Evolutionary conservation across 75 land plant genomes (phyloP).

Genomic region (Pseudotsuga menziesii): DNA sequence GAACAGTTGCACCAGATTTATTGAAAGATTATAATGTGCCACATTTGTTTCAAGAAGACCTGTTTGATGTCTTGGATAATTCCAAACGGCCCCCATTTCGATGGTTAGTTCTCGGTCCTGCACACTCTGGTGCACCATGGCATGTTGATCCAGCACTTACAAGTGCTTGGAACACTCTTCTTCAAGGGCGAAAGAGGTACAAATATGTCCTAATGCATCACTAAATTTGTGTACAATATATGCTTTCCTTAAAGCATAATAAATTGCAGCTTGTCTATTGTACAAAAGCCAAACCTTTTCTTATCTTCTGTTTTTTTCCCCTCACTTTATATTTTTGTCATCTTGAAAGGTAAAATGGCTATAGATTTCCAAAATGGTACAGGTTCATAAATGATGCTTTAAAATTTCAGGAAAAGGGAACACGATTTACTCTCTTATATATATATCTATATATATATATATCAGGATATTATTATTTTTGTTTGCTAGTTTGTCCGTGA

Average conservation of each 20-base stretch:
- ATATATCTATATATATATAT: too few species aligned
- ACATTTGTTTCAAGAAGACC: conserved; percentile 82
- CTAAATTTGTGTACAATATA: background rate
- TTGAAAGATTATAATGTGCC: conserved; percentile 90
- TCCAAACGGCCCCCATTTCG: conserved; percentile 80
- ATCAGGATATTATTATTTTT: too few species aligned
- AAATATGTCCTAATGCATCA: conserved; percentile 3
- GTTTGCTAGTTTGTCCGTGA: too few species aligned
- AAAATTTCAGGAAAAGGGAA: too few species aligned
- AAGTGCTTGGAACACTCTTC: conserved; percentile 98
- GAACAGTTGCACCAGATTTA: conserved; percentile 77
- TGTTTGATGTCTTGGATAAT: conserved; percentile 65
- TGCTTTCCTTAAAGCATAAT: background rate
- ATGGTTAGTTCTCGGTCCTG: conserved; percentile 97
- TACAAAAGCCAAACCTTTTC: background rate
- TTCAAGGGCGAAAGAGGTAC: conserved; percentile 92
- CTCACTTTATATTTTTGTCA: too few species aligned
- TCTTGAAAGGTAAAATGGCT: too few species aligned
- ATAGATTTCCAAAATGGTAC: too few species aligned
- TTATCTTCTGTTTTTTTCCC: background rate
- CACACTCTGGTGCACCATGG: conserved; percentile 99
- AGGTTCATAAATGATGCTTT: too few species aligned
- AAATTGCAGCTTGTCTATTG: background rate
- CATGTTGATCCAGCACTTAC: conserved; percentile 98
- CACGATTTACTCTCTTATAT: too few species aligned